Percentiles rank a stretch among this genome's conserved stretches.
These are phyloP conservation scores for Fusarium paranaense DNA, from an alignment of 2,329 filamentous ascomycete genomes.

Conservation along the genomic window DNA sequence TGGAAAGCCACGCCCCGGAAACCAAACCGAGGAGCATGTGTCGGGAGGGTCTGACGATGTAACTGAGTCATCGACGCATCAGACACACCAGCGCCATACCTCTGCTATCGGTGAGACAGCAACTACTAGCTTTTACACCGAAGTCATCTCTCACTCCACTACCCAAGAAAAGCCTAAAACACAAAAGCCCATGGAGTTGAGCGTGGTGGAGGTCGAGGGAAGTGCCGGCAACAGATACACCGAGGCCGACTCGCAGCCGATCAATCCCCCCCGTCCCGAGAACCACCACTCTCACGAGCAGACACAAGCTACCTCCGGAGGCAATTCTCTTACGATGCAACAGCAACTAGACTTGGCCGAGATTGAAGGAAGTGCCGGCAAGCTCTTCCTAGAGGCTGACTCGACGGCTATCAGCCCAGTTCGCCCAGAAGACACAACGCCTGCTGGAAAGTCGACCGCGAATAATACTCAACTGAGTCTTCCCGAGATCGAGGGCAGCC, in stretches of 20 bases:
- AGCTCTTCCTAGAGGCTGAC: not conserved
- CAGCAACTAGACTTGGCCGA: not conserved
- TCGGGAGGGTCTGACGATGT: not conserved
- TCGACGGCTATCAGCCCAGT: not conserved
- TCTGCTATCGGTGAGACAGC: not conserved
- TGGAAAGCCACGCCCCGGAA: not conserved
- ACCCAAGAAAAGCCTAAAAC: not conserved
- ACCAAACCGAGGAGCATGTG: not conserved
- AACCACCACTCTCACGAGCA: not conserved
- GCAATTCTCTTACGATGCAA: not conserved
- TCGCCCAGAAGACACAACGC: not conserved
- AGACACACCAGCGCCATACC: not conserved
- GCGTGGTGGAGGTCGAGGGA: not conserved
- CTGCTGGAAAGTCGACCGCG: not conserved
- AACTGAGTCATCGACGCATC: not conserved
- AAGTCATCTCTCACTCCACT: not conserved
- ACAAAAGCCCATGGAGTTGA: not conserved
- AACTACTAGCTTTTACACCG: not conserved
- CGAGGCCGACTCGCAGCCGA: slow-evolving; percentile 2
- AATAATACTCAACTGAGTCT: not conserved
- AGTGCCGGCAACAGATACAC: not conserved
- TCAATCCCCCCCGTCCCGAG: not conserved
- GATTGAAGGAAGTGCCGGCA: not conserved
- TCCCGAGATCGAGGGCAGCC: not conserved
- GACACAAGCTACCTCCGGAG: not conserved